Conservation (phyloP, 2,329 filamentous ascomycete species). For the Periconia sp. region DNA sequence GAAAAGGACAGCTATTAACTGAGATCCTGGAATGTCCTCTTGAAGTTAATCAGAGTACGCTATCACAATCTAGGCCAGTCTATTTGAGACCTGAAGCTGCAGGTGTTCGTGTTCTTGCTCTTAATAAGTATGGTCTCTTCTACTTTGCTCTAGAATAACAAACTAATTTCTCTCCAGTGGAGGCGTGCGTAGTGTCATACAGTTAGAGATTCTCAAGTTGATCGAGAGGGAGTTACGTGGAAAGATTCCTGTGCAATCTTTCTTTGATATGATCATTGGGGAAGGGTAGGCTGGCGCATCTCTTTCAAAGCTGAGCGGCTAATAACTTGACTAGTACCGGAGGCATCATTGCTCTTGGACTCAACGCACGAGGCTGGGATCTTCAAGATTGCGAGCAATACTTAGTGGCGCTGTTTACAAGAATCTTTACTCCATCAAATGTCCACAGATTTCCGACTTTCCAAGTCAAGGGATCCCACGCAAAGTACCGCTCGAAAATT, state of each 20-base stretch:
- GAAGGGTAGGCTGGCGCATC: constrained; percentile 8
- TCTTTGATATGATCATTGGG: constrained; percentile 55
- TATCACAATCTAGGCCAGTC: constrained; percentile 20
- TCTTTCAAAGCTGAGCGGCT: background rate
- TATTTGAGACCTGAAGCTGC: constrained; percentile 39
- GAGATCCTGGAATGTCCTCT: constrained; percentile 45
- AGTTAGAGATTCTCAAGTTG: constrained; percentile 50
- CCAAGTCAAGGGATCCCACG: constrained; percentile 4
- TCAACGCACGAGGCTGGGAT: constrained; percentile 46
- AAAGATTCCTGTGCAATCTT: constrained; percentile 49
- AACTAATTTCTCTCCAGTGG: constrained; percentile 40
- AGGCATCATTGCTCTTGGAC: constrained; percentile 52
- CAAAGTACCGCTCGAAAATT: constrained; percentile 11
- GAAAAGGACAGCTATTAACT: background rate
- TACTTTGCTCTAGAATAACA: background rate
- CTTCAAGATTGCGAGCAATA: constrained; percentile 44
- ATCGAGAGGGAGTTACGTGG: constrained; percentile 50
- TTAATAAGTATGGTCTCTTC: constrained; percentile 46
- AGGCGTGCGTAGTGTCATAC: constrained; percentile 54
- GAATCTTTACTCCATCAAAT: constrained; percentile 5
- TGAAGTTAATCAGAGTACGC: constrained; percentile 17
- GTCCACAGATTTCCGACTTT: constrained; percentile 7
- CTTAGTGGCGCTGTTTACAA: constrained; percentile 4
- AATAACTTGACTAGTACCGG: constrained; percentile 42
- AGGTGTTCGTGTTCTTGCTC: constrained; percentile 45